These are phyloP conservation scores for Corymbia calophylla DNA, from an alignment of 441 rosid genomes.

Conservation along the genomic window DNA sequence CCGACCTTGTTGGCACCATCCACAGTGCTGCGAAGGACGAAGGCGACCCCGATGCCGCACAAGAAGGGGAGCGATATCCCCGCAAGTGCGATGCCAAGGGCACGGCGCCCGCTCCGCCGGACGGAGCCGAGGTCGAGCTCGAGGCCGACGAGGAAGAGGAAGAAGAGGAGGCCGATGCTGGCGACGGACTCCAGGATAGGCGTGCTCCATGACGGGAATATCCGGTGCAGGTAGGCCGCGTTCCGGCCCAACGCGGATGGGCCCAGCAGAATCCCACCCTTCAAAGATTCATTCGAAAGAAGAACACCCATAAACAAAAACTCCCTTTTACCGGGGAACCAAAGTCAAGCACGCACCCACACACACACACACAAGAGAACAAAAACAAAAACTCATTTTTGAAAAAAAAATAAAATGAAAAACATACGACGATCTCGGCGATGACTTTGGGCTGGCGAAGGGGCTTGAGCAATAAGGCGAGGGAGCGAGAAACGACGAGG, in stretches of 20 bases:
- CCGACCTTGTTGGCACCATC: constrained; percentile 36
- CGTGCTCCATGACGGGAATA: constrained; percentile 56
- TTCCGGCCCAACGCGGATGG: constrained; percentile 60
- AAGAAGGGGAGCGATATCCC: constrained; percentile 57
- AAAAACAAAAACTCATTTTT: not conserved
- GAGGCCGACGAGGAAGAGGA: constrained; percentile 67
- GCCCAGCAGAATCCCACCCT: constrained; percentile 66
- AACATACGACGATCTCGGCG: constrained; percentile 51
- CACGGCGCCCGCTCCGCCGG: constrained; percentile 46
- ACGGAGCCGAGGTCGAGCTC: constrained; percentile 54
- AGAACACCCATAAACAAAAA: not conserved
- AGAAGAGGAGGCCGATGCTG: constrained; percentile 61
- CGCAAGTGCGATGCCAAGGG: constrained; percentile 47
- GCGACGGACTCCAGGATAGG: constrained; percentile 64
- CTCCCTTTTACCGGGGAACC: not conserved
- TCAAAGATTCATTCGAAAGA: not conserved
- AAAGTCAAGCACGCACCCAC: not conserved
- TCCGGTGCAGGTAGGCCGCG: constrained; percentile 23
- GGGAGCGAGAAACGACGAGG: constrained; percentile 40
- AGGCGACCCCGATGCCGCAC: constrained; percentile 48
- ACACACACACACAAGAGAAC: not conserved
- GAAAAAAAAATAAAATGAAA: no score
- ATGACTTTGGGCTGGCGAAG: constrained; percentile 74
- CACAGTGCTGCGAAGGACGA: constrained; percentile 33
- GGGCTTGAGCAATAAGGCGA: constrained; percentile 60